Base-by-base conservation (phyloP, 2,329 filamentous ascomycete genomes). In the Fusarium camptoceras region DNA sequence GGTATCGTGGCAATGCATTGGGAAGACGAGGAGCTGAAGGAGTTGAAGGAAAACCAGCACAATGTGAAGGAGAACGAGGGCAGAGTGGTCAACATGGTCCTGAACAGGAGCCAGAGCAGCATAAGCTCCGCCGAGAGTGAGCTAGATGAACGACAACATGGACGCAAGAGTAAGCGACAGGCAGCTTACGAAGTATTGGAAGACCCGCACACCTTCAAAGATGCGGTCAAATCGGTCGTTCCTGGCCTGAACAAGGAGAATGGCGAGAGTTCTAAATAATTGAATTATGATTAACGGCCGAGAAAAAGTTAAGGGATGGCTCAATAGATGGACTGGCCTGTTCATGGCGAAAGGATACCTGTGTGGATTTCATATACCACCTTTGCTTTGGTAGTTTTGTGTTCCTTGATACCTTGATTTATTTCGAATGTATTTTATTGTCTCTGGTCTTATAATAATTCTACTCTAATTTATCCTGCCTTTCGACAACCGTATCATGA, bases 31-130 rank as follows among this genome's bases (percentile, higher is more conserved):
- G 84, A 88, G 70, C 90, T 97, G 80, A 81, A 85, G 44, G 84
- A 88, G 64, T 86, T 97, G 83, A 98, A 98, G 83, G 82, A 89
- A 43, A 86, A 89, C 65, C 94, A 97, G 81, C 83, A 88, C 27
- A 87, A 91, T 62, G 81, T 86, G 70, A 97, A 96, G 87, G 92
- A 92, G 84, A 82, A 83, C 42, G 84, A 87, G 73, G 86, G 87
- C 30, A 73, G 76, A 11, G 77, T 82, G 62, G 73, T 90, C 34
- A 81, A 84, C 58, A 83, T 90, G 79, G 85, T 90, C 39, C 82
- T 87, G 76, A 88, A 89, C 76, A 81, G 83, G 43, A 89, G 85
- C 71, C 80, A 83, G 14, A 86, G 82, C 75, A 83, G 80, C 55
- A 73, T 88, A 66, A 87, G 86, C 76, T 88, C 86, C 5, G 83